phyloP scores from a whole-genome alignment of 78 protist genomes.

The Pigoraptor vietnamica region DNA sequence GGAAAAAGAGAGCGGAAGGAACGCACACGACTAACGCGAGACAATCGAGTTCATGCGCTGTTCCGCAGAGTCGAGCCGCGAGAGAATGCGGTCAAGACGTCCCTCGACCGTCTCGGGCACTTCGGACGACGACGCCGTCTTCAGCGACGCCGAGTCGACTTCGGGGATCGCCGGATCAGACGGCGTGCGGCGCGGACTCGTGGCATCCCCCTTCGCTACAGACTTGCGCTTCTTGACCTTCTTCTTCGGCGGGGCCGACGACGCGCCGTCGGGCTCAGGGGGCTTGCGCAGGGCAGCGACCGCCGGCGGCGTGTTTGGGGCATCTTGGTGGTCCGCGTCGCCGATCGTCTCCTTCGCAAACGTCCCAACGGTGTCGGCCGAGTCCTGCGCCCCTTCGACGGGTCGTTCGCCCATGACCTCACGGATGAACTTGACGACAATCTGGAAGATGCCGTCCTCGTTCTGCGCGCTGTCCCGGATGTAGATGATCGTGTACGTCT shows the following conservation, averaged over 20 bases:
- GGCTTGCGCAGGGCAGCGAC: conserved; percentile 7
- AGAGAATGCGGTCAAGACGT: background rate
- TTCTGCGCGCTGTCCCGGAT: background rate
- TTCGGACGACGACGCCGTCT: background rate
- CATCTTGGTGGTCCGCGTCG: background rate
- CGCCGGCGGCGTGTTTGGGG: background rate
- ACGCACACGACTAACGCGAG: too few relatives aligned
- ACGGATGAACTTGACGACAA: conserved; percentile 6
- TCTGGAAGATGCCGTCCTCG: background rate
- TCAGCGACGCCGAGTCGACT: too few relatives aligned
- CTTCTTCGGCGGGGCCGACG: background rate
- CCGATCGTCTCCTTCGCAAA: background rate
- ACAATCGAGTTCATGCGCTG: background rate
- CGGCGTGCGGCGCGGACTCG: background rate
- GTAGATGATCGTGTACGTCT: conserved; percentile 9
- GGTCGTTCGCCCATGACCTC: conserved; percentile 16
- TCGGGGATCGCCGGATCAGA: background rate
- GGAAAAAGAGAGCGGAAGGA: too few relatives aligned
- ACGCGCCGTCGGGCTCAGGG: background rate
- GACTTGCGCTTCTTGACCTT: conserved; percentile 19
- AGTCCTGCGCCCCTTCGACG: background rate
- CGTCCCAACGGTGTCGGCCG: background rate
- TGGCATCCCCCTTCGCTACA: background rate
- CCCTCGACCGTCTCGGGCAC: background rate
- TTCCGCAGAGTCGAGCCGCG: background rate